A percentile compares a stretch with the other conserved stretches of the same genome.
Evolutionary conservation across 495 filamentous ascomycete species (phyloP).

Genomic region (Astrocystis sublimbata): DNA sequence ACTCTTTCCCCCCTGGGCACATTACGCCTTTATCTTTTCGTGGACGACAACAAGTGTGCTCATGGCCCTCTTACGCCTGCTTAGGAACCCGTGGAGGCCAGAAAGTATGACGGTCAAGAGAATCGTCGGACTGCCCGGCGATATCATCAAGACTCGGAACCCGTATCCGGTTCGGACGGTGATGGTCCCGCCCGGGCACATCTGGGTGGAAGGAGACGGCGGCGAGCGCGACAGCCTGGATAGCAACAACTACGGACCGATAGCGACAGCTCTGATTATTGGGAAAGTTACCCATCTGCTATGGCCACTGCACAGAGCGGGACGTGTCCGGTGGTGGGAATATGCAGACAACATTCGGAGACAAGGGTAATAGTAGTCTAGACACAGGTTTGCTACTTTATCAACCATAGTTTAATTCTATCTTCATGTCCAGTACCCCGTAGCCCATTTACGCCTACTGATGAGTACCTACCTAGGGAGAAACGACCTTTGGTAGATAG

Average conservation of each 20-base stretch:
- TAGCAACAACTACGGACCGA: conserved; percentile 75
- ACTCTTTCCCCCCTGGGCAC: background rate
- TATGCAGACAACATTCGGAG: conserved; percentile 30
- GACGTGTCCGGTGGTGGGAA: conserved; percentile 55
- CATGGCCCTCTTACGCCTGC: conserved; percentile 1
- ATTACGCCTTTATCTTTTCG: background rate
- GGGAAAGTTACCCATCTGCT: conserved; percentile 65
- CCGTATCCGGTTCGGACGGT: conserved; percentile 60
- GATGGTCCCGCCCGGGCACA: conserved; percentile 66
- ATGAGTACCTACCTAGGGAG: too few relatives aligned
- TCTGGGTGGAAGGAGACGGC: conserved; percentile 78
- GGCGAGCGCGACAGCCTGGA: conserved; percentile 61
- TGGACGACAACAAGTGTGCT: conserved; percentile 4
- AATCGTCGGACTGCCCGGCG: conserved; percentile 68
- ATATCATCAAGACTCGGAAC: conserved; percentile 60
- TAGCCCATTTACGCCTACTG: too few relatives aligned
- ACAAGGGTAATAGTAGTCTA: background rate
- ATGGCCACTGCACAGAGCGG: conserved; percentile 56
- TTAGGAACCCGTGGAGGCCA: conserved; percentile 64
- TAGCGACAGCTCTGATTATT: conserved; percentile 60
- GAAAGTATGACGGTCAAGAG: conserved; percentile 65
- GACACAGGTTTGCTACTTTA: too few relatives aligned
- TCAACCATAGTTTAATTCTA: too few relatives aligned
- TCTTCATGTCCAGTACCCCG: too few relatives aligned
- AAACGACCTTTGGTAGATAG: too few relatives aligned